Conservation (phyloP, 371 early-diverging fungal genomes). For the Globomyces sp. region DNA sequence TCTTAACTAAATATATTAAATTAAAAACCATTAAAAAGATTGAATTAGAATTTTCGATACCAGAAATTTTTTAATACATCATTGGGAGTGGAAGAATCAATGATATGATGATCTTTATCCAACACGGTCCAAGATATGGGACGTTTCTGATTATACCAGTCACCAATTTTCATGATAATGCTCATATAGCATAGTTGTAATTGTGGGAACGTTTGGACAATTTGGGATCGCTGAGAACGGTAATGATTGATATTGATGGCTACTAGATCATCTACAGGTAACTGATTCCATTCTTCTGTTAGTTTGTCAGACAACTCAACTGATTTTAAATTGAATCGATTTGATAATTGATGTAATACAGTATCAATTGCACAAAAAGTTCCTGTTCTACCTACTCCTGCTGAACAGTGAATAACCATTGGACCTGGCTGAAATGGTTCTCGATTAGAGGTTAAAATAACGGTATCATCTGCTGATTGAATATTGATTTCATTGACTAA, state of each 20-base stretch:
- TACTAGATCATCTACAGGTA: slow-evolving; percentile 58
- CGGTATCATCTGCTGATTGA: background rate
- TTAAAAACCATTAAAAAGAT: too few relatives aligned
- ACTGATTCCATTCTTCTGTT: slow-evolving; percentile 4
- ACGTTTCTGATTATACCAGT: background rate
- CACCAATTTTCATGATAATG: slow-evolving; percentile 35
- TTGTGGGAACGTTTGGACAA: slow-evolving; percentile 86
- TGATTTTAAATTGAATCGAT: background rate
- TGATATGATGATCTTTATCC: too few relatives aligned
- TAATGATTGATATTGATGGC: slow-evolving; percentile 63
- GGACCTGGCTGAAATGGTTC: slow-evolving; percentile 48
- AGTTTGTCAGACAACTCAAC: background rate
- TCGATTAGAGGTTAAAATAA: too few relatives aligned
- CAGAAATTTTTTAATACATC: too few relatives aligned
- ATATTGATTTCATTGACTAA: slow-evolving; percentile 50
- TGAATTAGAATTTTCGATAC: too few relatives aligned
- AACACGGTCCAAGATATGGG: background rate
- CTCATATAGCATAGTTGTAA: slow-evolving; percentile 84
- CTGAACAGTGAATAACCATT: slow-evolving; percentile 92
- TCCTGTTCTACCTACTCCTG: slow-evolving; percentile 98
- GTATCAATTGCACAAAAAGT: slow-evolving; percentile 86
- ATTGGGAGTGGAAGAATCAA: too few relatives aligned
- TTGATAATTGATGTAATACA: slow-evolving; percentile 45
- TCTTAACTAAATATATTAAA: too few relatives aligned
- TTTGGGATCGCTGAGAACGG: slow-evolving; percentile 76